phyloP scores from a whole-genome alignment of 73 alveolate genomes.

The Breviolum minutum region DNA sequence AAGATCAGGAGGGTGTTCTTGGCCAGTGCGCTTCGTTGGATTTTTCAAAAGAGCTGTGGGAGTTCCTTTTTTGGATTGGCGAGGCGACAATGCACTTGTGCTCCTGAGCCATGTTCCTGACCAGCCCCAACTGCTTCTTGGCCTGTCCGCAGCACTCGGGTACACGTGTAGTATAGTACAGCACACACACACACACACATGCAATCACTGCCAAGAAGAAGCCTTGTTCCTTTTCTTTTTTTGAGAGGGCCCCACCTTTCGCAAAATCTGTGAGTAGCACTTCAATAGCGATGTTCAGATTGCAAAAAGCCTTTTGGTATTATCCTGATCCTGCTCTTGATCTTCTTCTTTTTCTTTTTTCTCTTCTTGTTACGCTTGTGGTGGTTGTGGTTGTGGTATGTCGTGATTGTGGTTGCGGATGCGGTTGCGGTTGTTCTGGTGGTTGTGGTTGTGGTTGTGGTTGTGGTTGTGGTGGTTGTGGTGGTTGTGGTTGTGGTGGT shows the following conservation, averaged over 20 bases:
- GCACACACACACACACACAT: neutral
- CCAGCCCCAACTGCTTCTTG: slow-evolving; percentile 42
- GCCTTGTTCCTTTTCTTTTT: neutral
- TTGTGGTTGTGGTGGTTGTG: no score
- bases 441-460: neutral
- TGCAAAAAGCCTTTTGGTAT: neutral
- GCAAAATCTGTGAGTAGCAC: neutral
- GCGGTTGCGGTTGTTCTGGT: neutral
- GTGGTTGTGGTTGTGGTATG: neutral
- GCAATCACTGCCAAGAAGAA: neutral
- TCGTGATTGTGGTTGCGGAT: neutral
- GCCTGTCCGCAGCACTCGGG: neutral
- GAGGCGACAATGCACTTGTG: slow-evolving; percentile 49
- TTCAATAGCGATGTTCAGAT: neutral
- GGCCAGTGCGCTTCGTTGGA: neutral
- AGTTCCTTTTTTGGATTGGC: neutral
- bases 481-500: no score
- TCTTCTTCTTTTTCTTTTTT: neutral
- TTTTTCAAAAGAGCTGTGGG: neutral
- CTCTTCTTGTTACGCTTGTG: neutral
- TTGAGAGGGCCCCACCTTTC: neutral
- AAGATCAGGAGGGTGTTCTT: neutral
- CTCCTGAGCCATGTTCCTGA: slow-evolving; percentile 56
- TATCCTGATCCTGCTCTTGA: no score
- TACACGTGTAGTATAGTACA: neutral